Evolutionary conservation across 73 alveolate genomes (phyloP), one percentile per base, ranked within the genome.

Genomic region (Paramecium bursaria): DNA sequence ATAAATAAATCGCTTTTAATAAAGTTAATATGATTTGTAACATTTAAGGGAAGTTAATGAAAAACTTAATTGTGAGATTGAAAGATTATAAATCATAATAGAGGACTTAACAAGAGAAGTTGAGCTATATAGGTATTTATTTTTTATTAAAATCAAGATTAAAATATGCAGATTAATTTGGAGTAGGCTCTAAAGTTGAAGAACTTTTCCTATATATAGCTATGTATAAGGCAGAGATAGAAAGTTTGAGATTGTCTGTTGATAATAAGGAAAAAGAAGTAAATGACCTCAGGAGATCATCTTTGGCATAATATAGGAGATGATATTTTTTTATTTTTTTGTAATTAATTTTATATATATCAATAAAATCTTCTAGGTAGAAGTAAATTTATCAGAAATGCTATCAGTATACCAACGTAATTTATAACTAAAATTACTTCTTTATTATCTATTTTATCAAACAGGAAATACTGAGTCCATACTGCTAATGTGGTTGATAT

Each of bases 121-220:
- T 10, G 82, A 67, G 44, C 33, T 67, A 3, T 67, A 67, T 67
- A 35, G 57, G 82, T 67, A 67, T 4, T 3, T 39, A 39, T 7
- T 7, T 15, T 67, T 17, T 15, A 30, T 31, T n/a, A n/a, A 30
- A 13, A 13, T 60, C 22, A 4, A 67, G 82, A 67, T 47, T 67
- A n/a, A 67, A 67, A 67, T 67, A 67, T 67, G 82, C 82, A 30
- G 82, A 67, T 17, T 42, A 31, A 39, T 67, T 67, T 35, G 82
- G 82, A 21, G 82, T 67, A 35, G 82, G 82, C 33, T 67, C 82
- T 15, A 67, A 67, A 23, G 26, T 25, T 67, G 82, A 67, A 42
- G 82, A 67, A 67, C 44, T 67, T 21, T 42, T 67, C 21, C 35
- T 67, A 2, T 67, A 67, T 67, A 30, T 67, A 7, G 49, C 82